Conservation (phyloP, 1,284 basidiomycete species). For the Rhodotorula glutinis region DNA sequence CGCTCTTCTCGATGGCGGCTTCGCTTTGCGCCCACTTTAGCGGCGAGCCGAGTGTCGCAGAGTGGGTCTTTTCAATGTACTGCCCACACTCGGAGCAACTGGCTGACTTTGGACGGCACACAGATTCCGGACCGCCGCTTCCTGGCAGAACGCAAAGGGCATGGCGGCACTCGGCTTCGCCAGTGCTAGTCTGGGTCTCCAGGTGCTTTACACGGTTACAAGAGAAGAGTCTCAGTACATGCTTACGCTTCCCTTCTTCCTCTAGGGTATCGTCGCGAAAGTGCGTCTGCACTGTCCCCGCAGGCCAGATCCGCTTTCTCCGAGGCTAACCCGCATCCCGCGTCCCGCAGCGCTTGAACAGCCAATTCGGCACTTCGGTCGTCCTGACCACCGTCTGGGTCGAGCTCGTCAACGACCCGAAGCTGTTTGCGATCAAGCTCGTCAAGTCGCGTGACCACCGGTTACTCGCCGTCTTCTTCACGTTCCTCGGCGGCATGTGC, state of each 20-base stretch:
- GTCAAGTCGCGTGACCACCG: constrained; percentile 69
- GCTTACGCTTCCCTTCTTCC: neutral
- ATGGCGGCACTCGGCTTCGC: constrained; percentile 71
- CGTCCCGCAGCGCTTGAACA: constrained; percentile 56
- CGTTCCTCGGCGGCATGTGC: constrained; percentile 73
- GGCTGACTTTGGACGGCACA: neutral
- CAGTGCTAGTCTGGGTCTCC: constrained; percentile 52
- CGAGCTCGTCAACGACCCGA: constrained; percentile 74
- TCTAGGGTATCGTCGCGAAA: constrained; percentile 78
- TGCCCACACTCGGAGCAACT: constrained; percentile 71
- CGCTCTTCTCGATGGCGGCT: constrained; percentile 67
- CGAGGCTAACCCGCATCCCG: constrained; percentile 51
- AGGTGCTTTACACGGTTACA: constrained; percentile 49
- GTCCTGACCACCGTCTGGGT: constrained; percentile 78
- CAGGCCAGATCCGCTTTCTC: constrained; percentile 20
- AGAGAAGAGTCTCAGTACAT: no score
- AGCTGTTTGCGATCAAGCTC: constrained; percentile 57
- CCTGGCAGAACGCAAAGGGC: constrained; percentile 51
- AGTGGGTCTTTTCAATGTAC: constrained; percentile 50
- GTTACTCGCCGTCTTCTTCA: constrained; percentile 61
- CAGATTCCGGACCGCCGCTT: constrained; percentile 19
- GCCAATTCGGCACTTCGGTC: constrained; percentile 55
- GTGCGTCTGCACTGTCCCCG: neutral
- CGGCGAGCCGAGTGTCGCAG: constrained; percentile 56
- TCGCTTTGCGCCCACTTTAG: constrained; percentile 63